Percentiles rank a stretch among this genome's conserved stretches.
These are phyloP conservation scores for Detonula confervacea DNA, from an alignment of 352 stramenopile genomes.

Conservation along the genomic window DNA sequence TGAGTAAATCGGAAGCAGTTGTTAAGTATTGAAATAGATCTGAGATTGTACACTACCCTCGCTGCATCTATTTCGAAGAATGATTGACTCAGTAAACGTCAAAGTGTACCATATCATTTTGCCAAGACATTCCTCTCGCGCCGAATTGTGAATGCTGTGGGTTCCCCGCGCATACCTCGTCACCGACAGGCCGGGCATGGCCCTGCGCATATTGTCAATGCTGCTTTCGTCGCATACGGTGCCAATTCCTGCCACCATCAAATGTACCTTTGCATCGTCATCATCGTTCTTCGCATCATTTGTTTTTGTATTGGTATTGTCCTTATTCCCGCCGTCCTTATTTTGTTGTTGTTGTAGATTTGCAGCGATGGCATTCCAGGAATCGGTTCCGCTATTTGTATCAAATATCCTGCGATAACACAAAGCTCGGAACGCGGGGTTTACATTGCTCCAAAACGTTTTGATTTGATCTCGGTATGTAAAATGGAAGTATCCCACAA, in stretches of 20 bases:
- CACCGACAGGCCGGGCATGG: slow-evolving; percentile 15
- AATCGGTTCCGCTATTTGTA: slow-evolving; percentile 26
- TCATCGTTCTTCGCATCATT: no score
- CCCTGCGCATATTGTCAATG: slow-evolving; percentile 40
- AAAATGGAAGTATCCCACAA: slow-evolving; percentile 36
- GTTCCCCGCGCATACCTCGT: slow-evolving; percentile 26
- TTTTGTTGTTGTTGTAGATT: neutral
- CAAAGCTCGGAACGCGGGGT: slow-evolving; percentile 52
- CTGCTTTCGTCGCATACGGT: slow-evolving; percentile 48
- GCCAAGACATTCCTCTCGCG: slow-evolving; percentile 33
- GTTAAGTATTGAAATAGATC: no score
- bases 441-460: slow-evolving; percentile 37
- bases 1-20: no score
- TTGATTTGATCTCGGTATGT: slow-evolving; percentile 41
- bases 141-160: slow-evolving; percentile 46
- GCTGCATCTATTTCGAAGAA: no score
- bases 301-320: no score
- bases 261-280: slow-evolving; percentile 23
- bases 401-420: slow-evolving; percentile 52
- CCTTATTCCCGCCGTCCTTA: neutral
- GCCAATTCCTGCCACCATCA: slow-evolving; percentile 38
- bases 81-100: no score
- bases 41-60: no score
- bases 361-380: slow-evolving; percentile 34
- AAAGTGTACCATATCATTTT: no score